These are phyloP conservation scores for Camellia granthamiana DNA, from an alignment of 148 eudicot genomes.

Conservation along the genomic window DNA sequence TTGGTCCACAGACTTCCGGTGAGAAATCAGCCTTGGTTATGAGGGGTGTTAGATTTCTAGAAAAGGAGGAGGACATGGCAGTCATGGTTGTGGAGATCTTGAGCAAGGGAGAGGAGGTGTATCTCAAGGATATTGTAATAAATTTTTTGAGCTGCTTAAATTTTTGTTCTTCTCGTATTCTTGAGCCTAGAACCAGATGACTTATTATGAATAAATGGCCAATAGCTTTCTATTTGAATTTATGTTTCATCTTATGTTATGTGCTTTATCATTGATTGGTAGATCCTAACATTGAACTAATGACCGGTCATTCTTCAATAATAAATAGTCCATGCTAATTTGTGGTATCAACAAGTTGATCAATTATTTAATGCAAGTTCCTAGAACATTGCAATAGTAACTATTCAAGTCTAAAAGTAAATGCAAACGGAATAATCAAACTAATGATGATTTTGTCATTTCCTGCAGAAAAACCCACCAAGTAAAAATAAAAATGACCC, in stretches of 20 bases:
- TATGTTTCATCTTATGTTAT: background rate
- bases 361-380: background rate
- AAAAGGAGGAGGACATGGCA: too few relatives aligned
- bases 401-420: background rate
- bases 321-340: background rate
- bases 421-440: too few relatives aligned
- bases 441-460: background rate
- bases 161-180: background rate
- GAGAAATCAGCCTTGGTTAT: too few relatives aligned
- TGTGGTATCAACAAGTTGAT: background rate
- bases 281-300: background rate
- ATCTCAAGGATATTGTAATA: background rate
- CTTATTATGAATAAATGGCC: background rate
- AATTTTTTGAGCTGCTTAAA: background rate
- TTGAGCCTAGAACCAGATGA: background rate
- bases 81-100: too few relatives aligned
- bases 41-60: too few relatives aligned
- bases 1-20: too few relatives aligned
- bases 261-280: background rate
- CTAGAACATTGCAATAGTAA: background rate
- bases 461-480: background rate
- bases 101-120: too few relatives aligned
- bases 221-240: background rate
- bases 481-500: background rate
- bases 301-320: background rate